A percentile compares a stretch with the other conserved stretches of the same genome.
Conservation (phyloP, 1,139 yeast species). For the Saccharomyces hybrid region DNA sequence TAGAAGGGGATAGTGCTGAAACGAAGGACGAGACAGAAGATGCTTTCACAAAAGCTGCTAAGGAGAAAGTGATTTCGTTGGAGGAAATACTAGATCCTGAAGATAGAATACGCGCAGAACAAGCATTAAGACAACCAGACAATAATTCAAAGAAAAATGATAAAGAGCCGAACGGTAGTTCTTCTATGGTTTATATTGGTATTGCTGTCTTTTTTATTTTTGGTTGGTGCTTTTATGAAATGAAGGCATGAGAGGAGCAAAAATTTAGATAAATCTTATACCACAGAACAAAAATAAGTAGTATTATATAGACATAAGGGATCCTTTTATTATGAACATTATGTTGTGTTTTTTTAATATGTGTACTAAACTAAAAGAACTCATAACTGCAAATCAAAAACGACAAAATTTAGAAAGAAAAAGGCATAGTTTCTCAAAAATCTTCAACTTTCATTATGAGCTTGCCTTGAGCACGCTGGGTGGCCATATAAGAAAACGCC, state of each 20-base stretch:
- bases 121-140: constrained; percentile 12
- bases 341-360: not conserved
- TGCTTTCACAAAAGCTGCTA: constrained; percentile 24
- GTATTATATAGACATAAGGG: constrained; percentile 7
- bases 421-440: constrained; percentile 19
- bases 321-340: not conserved
- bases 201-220: constrained; percentile 31
- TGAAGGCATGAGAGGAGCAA: constrained; percentile 3
- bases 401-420: not conserved
- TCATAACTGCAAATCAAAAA: not conserved
- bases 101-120: constrained; percentile 39
- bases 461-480: constrained; percentile 57
- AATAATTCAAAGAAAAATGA: constrained; percentile 5
- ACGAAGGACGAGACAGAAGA: constrained; percentile 9
- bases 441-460: constrained; percentile 40
- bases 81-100: constrained; percentile 40
- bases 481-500: constrained; percentile 45
- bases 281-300: constrained; percentile 3
- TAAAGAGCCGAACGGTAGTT: constrained; percentile 12
- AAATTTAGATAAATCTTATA: not conserved
- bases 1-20: constrained; percentile 7
- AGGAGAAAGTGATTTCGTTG: constrained; percentile 29
- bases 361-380: not conserved
- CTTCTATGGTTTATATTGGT: constrained; percentile 29
- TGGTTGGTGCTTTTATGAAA: constrained; percentile 28